phyloP scores from a whole-genome alignment of 2,329 filamentous ascomycete species.

The Ciborinia camelliae region DNA sequence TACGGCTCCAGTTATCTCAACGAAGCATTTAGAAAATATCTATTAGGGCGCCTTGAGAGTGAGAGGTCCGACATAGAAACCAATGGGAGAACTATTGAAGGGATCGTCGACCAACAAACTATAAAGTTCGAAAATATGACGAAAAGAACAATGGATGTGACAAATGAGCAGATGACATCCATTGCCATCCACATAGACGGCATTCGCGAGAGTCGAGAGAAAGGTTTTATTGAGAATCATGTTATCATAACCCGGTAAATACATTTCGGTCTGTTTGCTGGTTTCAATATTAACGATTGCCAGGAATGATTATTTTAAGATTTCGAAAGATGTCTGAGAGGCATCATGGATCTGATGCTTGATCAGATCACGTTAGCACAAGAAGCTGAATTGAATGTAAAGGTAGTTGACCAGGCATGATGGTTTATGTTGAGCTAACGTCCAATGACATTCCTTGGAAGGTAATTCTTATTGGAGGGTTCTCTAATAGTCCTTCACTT shows the following conservation, averaged over 20 bases:
- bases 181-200: neutral
- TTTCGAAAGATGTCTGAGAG: constrained; percentile 4
- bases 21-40: constrained; percentile 19
- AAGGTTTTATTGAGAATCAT: neutral
- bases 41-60: constrained; percentile 15
- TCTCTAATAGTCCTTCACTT: constrained; percentile 11
- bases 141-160: constrained; percentile 15
- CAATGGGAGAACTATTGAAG: constrained; percentile 13
- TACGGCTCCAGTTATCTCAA: constrained; percentile 26
- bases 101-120: constrained; percentile 19
- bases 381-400: neutral
- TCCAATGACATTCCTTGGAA: neutral
- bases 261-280: neutral
- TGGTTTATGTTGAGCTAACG: neutral
- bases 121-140: constrained; percentile 22
- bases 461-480: constrained; percentile 3
- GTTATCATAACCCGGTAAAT: neutral
- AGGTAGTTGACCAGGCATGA: neutral
- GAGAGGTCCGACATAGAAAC: constrained; percentile 21
- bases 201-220: neutral
- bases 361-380: constrained; percentile 3
- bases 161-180: neutral
- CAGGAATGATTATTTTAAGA: neutral
- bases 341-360: neutral
- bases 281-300: neutral